Evolutionary conservation across 2,329 filamentous ascomycete species (phyloP), one percentile per base, ranked within the genome.

Genomic region (Apiospora koreana): DNA sequence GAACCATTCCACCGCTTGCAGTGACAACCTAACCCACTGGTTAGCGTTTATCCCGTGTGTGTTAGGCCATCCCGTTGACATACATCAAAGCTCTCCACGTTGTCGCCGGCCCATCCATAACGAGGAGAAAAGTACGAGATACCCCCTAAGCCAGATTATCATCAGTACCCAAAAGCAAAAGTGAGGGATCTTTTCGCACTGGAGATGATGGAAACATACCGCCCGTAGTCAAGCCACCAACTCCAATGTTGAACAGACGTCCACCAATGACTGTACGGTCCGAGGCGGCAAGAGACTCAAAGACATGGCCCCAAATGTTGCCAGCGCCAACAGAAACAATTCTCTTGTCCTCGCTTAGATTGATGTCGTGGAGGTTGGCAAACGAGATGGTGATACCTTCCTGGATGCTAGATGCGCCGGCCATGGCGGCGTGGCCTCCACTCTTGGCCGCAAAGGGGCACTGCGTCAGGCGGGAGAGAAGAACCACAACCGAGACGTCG

Each of bases 41-140:
- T 50, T 25, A 50, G 46, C 23, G 46, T 1, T 28, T 28, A 28
- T 28, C 23, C 10, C 3, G 5, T 25, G 23, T 28, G 12, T 25
- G 46, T 25, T 25, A 14, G n/a, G 3, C n/a, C 12, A 28, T 4
- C 9, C 12, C 10, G 3, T 64, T 41, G 31, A n/a, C 31, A 1
- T 38, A 86, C 81, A 70, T 85, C 74, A 65, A 78, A 85, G 66
- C 79, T 81, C 50, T 78, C 70, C 1, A 86, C 80, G 45, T 81
- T 83, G 70, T 85, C 85, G 67, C 82, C 84, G 25, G 78, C 81
- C 69, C 83, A 83, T 4, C 86, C 85, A 50, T 81, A 76, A 0
- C 78, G 77, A 9, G 62, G 69, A 7, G 73, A 71, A 68, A 73
- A 72, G 65, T 74, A 75, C 2, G 71, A 73, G 42, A 74, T 73